Evolutionary conservation across 768 basidiomycete genomes (phyloP).

Genomic region (Mycena epipterygia): DNA sequence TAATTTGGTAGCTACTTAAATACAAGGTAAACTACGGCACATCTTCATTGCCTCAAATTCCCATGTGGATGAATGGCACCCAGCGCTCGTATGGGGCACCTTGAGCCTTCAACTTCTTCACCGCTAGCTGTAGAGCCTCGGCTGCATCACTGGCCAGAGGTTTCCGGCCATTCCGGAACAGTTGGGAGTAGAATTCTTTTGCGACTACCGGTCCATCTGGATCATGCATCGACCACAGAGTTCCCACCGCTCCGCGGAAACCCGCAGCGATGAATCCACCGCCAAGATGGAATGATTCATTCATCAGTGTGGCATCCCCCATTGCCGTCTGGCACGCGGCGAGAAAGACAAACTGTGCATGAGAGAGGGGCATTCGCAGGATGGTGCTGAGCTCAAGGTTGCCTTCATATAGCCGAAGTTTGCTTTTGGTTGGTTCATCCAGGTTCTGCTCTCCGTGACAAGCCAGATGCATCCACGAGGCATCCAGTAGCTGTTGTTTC

Average conservation of each 20-base stretch:
- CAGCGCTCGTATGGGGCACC: neutral
- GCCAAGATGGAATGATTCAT: constrained; percentile 6
- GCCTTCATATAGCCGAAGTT: neutral
- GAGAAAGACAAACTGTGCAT: constrained; percentile 1
- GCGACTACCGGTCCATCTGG: neutral
- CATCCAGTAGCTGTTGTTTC: neutral
- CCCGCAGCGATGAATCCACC: no score
- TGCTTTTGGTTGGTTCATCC: neutral
- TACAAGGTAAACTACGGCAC: no score
- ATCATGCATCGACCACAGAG: neutral
- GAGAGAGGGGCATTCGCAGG: neutral
- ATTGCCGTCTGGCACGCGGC: constrained; percentile 8
- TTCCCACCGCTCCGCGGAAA: no score
- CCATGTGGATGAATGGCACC: no score
- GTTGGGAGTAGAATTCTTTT: neutral
- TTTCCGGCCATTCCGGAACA: neutral
- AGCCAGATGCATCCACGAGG: neutral
- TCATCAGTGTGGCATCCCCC: neutral
- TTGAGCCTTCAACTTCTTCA: neutral
- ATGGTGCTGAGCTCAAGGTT: neutral
- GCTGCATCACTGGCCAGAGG: neutral
- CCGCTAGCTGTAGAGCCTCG: neutral
- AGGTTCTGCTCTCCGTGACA: neutral
- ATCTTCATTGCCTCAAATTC: no score
- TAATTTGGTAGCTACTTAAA: no score